Conservation (phyloP, 305 asterid species). For the Fraxinus platypoda region DNA sequence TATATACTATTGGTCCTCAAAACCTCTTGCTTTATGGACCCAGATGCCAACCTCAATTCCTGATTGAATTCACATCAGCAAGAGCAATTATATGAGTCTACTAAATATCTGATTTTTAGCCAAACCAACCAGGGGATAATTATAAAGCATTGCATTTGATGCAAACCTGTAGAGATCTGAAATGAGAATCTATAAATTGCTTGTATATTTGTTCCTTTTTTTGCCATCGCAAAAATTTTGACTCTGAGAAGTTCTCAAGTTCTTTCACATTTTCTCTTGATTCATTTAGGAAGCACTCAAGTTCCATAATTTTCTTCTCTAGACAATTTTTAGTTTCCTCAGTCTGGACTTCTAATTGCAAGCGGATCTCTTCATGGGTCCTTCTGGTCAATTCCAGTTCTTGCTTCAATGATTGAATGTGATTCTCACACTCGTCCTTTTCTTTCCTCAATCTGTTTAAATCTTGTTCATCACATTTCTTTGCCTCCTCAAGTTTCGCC, state of each 20-base stretch:
- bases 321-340: constrained; percentile 51
- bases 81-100: constrained; percentile 4
- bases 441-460: constrained; percentile 51
- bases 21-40: constrained; percentile 71
- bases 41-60: constrained; percentile 67
- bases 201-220: constrained; percentile 66
- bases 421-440: constrained; percentile 51
- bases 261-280: constrained; percentile 66
- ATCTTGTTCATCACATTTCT: constrained; percentile 58
- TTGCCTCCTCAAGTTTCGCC: constrained; percentile 62
- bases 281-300: constrained; percentile 52
- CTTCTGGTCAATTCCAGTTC: constrained; percentile 49
- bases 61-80: constrained; percentile 30
- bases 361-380: constrained; percentile 47
- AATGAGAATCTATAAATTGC: constrained; percentile 68
- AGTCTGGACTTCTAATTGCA: constrained; percentile 52
- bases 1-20: constrained; percentile 49
- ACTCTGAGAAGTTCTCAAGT: constrained; percentile 73
- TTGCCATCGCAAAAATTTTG: constrained; percentile 66
- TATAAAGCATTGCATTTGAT: constrained; percentile 23
- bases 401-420: constrained; percentile 51
- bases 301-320: constrained; percentile 58
- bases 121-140: not conserved
- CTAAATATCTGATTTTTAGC: not conserved
- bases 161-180: constrained; percentile 66